A percentile compares a stretch with the other conserved stretches of the same genome.
phyloP scores from a whole-genome alignment of 352 stramenopile species.

The Phytophthora aleatoria region DNA sequence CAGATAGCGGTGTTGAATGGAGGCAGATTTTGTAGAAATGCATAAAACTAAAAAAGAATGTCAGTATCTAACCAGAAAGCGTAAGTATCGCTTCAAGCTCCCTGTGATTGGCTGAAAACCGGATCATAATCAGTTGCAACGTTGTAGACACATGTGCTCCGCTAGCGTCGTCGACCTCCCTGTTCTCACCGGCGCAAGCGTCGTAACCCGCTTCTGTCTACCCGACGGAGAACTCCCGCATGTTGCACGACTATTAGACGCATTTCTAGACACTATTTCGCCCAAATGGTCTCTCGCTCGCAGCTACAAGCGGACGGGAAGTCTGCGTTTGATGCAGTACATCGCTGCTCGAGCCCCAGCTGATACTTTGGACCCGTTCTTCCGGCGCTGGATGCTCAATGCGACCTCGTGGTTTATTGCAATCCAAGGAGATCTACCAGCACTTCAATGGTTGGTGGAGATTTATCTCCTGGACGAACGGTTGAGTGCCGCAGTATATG shows the following conservation, averaged over 20 bases:
- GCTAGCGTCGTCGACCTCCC: constrained; percentile 5
- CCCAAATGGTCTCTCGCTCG: constrained; percentile 21
- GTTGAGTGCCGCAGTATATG: constrained; percentile 25
- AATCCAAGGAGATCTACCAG: constrained; percentile 17
- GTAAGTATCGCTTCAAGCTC: too few relatives aligned
- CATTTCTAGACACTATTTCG: constrained; percentile 30
- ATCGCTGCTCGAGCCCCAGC: constrained; percentile 15
- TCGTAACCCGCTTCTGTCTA: constrained; percentile 27
- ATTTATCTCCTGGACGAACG: constrained; percentile 12
- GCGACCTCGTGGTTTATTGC: constrained; percentile 22
- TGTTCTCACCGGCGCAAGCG: constrained; percentile 15
- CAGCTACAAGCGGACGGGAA: constrained; percentile 22
- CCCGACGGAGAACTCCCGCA: constrained; percentile 11
- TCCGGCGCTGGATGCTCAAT: constrained; percentile 33
- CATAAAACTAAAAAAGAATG: background rate
- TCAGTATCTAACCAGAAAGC: background rate
- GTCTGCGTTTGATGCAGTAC: constrained; percentile 27
- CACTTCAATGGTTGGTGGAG: constrained; percentile 33
- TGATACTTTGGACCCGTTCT: constrained; percentile 27
- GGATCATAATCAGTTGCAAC: constrained; percentile 1
- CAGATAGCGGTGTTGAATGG: background rate
- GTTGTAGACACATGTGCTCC: constrained; percentile 8
- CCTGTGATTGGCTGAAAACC: constrained; percentile 19
- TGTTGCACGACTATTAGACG: constrained; percentile 19
- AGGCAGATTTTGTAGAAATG: constrained; percentile 11